Base-by-base conservation (phyloP, 192 early-diverging fungal species). In the Jimgerdemannia flammicorona region DNA sequence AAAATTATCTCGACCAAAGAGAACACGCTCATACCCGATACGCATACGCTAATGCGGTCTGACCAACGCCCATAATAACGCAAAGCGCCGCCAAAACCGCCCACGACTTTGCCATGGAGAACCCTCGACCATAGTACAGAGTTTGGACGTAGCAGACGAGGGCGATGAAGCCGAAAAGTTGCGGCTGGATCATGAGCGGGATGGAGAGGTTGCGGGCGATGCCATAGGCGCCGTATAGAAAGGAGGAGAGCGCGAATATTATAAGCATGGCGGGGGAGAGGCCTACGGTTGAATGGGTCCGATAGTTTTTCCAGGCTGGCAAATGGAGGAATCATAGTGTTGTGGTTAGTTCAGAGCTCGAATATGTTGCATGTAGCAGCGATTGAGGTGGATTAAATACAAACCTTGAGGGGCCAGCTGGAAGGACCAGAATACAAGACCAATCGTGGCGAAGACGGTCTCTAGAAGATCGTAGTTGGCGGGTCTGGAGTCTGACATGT, bases 351-450 rank as follows among this genome's bases (percentile, higher is more conserved):
- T 67, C 20, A 49, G 40, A 9, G 18, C 41, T 14, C 41, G n/a
- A 17, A 29, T 9, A 68, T 68, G 14, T n/a, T 14, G 67, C 39
- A 8, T 68, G 19, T 40, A 17, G 4, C 40, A 54, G 44, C 29
- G 0, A 40, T 29, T 41, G 29, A 18, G 20, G 14, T 19, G 18
- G 3, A 20, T 42, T 8, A 20, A 17, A 69, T 78, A 73, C 77
- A 79, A 29, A 29, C 29, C 29, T 78, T 87, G 85, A 0, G 85
- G 85, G 4, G 80, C 77, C 9, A 87, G 49, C 69, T 87, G 85
- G 74, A 87, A 84, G 0, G 83, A 84, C 85, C 85, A 87, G 71
- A 87, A 82, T 2, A 87, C 74, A 64, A 84, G 77, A 0, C 85
- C 85, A 40, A 87, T 66, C 70, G 77, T 79, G 11, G 79, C 79